Base-by-base conservation (phyloP, 2,329 filamentous ascomycete genomes). In the Phialocephala subalpina region DNA sequence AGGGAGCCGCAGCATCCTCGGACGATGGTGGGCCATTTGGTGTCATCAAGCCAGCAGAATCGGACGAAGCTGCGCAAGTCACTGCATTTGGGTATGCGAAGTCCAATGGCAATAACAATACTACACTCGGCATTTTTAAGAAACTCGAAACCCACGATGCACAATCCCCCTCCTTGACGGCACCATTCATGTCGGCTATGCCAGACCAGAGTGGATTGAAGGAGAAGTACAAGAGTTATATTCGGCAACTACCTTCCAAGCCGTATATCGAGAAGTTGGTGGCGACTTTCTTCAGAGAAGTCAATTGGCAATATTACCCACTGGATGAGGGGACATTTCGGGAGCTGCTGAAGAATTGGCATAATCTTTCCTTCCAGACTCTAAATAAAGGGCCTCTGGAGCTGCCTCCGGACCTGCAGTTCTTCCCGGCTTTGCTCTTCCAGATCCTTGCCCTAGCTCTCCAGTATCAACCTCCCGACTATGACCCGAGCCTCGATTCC, bases 381-480 rank as follows among this genome's bases (percentile, higher is more conserved):
- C 76, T 89, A 1, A 81, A 80, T 6, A 78, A 80, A 16, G 84
- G 84, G 0, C 85, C 86, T 0, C 79, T 82, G 49, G 83, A 81
- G 4, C 76, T 89, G 29, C 77, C 82, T 2, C 79, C 81, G 0
- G 82, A 86, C 65, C 73, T 89, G 65, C 80, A 84, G 58, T 83
- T 83, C 4, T 88, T 90, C 64, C 87, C 87, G 0, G 86, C 86
- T 0, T 73, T 90, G 58, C 74, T 90, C 2, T 88, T 90, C 70
- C 85, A 89, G 72, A 80, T 88, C 36, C 74, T 87, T 18, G 87
- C 86, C 3, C 82, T 82, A 3, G 82, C 84, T 18, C 76, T 90
- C 49, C 78, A 89, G 59, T 81, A 83, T 36, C 78, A 89, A 27
- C 82, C 84, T 0, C 77, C 81, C 2, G 79, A 80, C 11, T 77